These are phyloP conservation scores for Lantana camara DNA, from an alignment of 257 asterid species.

Conservation along the genomic window DNA sequence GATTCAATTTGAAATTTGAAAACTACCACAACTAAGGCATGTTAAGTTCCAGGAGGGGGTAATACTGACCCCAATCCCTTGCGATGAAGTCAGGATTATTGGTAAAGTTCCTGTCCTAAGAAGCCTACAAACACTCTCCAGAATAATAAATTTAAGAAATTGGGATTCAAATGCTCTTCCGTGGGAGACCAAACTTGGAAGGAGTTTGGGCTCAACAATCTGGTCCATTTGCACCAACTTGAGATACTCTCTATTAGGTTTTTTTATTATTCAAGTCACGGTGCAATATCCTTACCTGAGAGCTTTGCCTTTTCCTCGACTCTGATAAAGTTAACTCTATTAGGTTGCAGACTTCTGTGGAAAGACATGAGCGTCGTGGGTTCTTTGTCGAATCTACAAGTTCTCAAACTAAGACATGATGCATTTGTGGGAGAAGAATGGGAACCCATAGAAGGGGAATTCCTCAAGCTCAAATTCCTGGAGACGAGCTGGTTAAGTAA, in stretches of 20 bases:
- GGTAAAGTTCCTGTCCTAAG: background rate
- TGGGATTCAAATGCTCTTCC: background rate
- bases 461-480: background rate
- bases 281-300: background rate
- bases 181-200: background rate
- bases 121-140: background rate
- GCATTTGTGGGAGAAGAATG: background rate
- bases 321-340: background rate
- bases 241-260: background rate
- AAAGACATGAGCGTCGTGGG: background rate
- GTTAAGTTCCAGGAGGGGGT: background rate
- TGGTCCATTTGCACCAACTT: background rate
- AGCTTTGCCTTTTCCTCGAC: background rate
- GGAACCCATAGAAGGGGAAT: background rate
- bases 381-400: too few species aligned
- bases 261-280: too few species aligned
- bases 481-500: background rate
- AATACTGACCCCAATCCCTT: too few species aligned
- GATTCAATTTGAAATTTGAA: background rate
- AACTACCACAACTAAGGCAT: conserved; percentile 6
- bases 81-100: too few species aligned
- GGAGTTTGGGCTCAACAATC: background rate
- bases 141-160: background rate
- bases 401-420: too few species aligned
- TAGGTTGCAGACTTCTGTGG: background rate